Conservation (phyloP, 805 yeast species). For the Candida piceae region DNA sequence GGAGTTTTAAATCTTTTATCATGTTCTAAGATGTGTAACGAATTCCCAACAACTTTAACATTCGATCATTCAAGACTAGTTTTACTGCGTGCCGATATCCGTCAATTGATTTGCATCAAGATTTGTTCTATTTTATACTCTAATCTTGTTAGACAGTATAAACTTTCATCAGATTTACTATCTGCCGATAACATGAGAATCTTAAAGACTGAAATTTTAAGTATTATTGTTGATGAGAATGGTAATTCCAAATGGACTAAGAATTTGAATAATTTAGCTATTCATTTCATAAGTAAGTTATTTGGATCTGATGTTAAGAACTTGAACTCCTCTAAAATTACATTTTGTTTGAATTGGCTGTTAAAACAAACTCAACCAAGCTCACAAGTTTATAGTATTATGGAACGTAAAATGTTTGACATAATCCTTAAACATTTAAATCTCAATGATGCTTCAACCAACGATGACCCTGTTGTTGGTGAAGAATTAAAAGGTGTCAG, state of each 20-base stretch:
- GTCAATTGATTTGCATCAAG: conserved; percentile 78
- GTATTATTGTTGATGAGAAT: conserved; percentile 77
- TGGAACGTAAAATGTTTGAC: conserved; percentile 64
- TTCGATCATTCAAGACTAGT: conserved; percentile 81
- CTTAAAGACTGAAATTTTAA: conserved; percentile 66
- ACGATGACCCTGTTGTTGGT: conserved; percentile 26
- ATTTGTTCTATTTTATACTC: conserved; percentile 68
- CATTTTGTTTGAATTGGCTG: conserved; percentile 73
- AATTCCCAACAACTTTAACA: conserved; percentile 77
- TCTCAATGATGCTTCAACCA: conserved; percentile 3
- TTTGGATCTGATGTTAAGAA: conserved; percentile 5
- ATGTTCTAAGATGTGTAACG: conserved; percentile 75
- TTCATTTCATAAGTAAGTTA: conserved; percentile 51
- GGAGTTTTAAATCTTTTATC: conserved; percentile 62
- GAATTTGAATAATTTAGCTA: conserved; percentile 65
- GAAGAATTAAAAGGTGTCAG: conserved; percentile 57
- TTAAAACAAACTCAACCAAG: conserved; percentile 81
- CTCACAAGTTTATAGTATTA: conserved; percentile 67
- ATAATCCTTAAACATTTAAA: conserved; percentile 28
- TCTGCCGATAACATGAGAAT: conserved; percentile 36
- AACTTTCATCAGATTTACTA: conserved; percentile 27
- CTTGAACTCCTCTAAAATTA: conserved; percentile 39
- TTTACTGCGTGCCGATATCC: conserved; percentile 74
- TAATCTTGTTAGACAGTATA: conserved; percentile 47
- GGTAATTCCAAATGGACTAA: conserved; percentile 91